Conservation (phyloP, 495 filamentous ascomycete genomes). For the Annulohypoxylon stygium region DNA sequence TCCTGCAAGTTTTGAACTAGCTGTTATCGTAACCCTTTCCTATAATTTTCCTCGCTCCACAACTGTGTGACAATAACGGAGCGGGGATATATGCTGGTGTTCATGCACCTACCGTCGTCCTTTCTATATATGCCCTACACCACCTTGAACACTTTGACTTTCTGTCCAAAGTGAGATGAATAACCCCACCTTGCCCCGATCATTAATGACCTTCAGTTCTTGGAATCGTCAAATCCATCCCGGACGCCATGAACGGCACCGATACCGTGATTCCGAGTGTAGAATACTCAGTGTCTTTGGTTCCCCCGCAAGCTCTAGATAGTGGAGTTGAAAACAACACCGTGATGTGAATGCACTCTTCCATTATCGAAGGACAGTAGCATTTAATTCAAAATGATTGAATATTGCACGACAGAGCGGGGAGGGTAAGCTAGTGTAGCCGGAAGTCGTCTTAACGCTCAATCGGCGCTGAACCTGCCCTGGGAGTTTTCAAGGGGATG, state of each 20-base stretch:
- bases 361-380: background rate
- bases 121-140: background rate
- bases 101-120: background rate
- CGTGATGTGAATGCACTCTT: background rate
- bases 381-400: constrained; percentile 20
- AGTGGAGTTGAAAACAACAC: background rate
- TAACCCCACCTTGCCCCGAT: background rate
- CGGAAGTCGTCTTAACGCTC: background rate
- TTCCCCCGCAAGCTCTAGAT: background rate
- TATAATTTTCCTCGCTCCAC: background rate
- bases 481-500: constrained; percentile 1
- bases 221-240: background rate
- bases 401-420: constrained; percentile 2
- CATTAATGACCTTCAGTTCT: background rate
- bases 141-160: background rate
- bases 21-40: background rate
- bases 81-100: background rate
- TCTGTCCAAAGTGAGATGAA: background rate
- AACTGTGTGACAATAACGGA: background rate
- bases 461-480: background rate
- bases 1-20: background rate
- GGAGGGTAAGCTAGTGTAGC: background rate
- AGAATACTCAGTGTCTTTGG: background rate
- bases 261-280: background rate
- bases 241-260: background rate